phyloP scores from a whole-genome alignment of 164 flowering plant genomes.

The Sextonia rubra region DNA sequence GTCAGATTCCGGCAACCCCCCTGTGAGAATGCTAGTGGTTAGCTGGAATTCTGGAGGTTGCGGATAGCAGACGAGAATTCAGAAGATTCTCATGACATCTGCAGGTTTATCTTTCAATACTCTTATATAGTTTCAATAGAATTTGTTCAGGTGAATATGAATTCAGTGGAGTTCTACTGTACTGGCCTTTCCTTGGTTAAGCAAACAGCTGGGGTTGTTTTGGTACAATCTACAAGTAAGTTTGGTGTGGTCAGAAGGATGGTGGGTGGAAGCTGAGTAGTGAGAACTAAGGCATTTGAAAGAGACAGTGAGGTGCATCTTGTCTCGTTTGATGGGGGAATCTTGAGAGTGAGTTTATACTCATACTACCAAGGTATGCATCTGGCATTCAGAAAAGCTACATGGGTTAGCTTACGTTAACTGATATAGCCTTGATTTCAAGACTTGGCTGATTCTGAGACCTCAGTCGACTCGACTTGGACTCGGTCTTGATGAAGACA shows the following conservation, averaged over 20 bases:
- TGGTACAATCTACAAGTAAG: not conserved
- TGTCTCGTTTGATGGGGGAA: not conserved
- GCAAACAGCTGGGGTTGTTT: not conserved
- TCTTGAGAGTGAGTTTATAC: no score
- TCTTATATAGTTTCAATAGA: not conserved
- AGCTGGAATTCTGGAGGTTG: not conserved
- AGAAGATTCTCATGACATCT: not conserved
- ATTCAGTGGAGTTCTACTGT: conserved; percentile 11
- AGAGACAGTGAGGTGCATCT: not conserved
- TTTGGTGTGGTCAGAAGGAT: not conserved
- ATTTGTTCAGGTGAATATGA: not conserved
- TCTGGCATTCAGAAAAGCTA: no score
- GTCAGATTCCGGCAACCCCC: not conserved
- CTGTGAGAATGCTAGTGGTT: not conserved
- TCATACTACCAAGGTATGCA: no score
- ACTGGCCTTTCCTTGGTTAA: conserved; percentile 15
- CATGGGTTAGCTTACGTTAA: no score
- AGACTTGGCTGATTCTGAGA: no score
- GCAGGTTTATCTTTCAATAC: not conserved
- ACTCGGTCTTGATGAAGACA: no score
- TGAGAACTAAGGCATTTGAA: not conserved
- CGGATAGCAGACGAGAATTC: not conserved
- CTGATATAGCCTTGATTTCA: no score
- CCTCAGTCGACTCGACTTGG: no score
- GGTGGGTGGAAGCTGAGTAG: not conserved